Evolutionary conservation across 768 basidiomycete species (phyloP), one percentile per base, ranked within the genome.

Genomic region (Boletus vermiculosoides): DNA sequence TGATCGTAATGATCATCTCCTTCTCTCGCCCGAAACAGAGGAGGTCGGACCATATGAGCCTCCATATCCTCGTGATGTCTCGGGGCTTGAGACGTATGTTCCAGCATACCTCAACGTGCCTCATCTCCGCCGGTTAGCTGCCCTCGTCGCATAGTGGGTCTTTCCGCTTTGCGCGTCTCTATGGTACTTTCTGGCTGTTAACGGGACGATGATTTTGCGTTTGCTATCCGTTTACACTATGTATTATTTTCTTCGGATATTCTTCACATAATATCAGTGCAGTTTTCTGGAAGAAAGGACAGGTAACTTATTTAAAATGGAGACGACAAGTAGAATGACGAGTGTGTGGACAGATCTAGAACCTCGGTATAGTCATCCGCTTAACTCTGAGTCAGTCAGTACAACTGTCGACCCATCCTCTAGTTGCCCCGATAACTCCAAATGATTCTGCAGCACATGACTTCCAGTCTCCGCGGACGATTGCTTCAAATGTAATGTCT

Each of bases 21-120:
- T 99, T 56, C 86, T 99, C 50, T 86, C 93, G 31, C 95, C 96
- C 30, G 97, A 98, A 73, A 92, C 90, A 42, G 97, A 98, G 69
- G 97, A 98, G 75, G 96, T 97, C 22, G 93, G 94, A 28, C 89
- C 93, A 50, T 98, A 93, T 70, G 95, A 98, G 70, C 78, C 94
- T 45, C 95, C 97, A 2, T 80, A 95, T 53, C 92, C 95, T 22
- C 86, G 97, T 56, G 95, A 98, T 66, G 94, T 98, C 42, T 90
- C 90, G 2, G 96, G 94, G 22, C 77, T 99, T 64, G 97, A 98
- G 79, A 98, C 96, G 31, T 98, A 95, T 67, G 91, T 95, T 28
- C 93, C 93, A 39, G 89, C 92, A 64, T 94, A 93, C 68, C 82
- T 95, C 66, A 93, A 89, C 66, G 89, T 94, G 55, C 88, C 92